phyloP scores from a whole-genome alignment of 768 basidiomycete species.

The Pisolithus tinctorius region DNA sequence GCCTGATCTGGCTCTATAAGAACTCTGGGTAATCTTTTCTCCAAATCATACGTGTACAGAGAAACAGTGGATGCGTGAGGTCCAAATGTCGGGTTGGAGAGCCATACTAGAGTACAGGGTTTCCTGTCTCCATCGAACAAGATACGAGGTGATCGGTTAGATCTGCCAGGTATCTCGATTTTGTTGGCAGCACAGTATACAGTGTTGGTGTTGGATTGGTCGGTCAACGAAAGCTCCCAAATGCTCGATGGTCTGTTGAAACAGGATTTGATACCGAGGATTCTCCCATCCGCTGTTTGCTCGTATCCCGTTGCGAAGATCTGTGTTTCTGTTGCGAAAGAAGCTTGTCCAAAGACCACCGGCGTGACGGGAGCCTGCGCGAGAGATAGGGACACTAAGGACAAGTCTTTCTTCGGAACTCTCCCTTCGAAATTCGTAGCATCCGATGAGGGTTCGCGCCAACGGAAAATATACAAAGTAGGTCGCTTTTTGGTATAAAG shows the following conservation, averaged over 20 bases:
- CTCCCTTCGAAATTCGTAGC: conserved; percentile 5
- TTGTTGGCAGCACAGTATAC: conserved; percentile 25
- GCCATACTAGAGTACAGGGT: conserved; percentile 37
- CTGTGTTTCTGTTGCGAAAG: conserved; percentile 37
- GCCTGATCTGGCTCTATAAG: conserved; percentile 36
- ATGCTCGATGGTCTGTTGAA: conserved; percentile 53
- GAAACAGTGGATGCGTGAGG: conserved; percentile 51
- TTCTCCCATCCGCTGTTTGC: conserved; percentile 46
- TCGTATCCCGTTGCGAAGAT: conserved; percentile 61
- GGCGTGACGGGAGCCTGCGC: conserved; percentile 1
- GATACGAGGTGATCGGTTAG: conserved; percentile 57
- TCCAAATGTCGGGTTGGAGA: conserved; percentile 50
- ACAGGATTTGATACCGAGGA: conserved; percentile 55
- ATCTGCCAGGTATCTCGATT: conserved; percentile 37
- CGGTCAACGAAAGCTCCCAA: conserved; percentile 39
- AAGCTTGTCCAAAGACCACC: conserved; percentile 48
- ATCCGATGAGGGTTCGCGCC: conserved; percentile 23
- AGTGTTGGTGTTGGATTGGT: conserved; percentile 2
- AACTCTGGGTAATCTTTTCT: conserved; percentile 7
- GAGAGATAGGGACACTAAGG: conserved; percentile 8
- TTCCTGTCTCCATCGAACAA: conserved; percentile 19
- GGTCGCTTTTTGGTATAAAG: conserved; percentile 48
- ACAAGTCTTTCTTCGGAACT: conserved; percentile 4
- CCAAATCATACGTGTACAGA: conserved; percentile 40
- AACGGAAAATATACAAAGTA: conserved; percentile 47